Conservation (phyloP, 2,329 filamentous ascomycete genomes). For the Fusarium algeriense region DNA sequence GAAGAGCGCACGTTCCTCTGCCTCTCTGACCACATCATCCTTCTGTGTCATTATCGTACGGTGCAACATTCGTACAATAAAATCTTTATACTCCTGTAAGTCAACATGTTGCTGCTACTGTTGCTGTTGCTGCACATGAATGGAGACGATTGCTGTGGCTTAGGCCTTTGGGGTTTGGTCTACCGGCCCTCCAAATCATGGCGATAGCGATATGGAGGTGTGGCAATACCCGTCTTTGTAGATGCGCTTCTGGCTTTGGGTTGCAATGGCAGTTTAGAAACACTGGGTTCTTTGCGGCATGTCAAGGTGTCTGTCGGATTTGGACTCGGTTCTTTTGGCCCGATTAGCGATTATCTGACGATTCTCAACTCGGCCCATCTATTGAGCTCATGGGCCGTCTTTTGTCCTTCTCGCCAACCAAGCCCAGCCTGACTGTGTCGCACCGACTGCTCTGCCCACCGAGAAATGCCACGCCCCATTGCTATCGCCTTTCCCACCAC, state of each 20-base stretch:
- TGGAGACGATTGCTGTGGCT: slow-evolving; percentile 40
- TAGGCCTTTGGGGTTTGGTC: slow-evolving; percentile 19
- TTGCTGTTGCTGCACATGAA: slow-evolving; percentile 34
- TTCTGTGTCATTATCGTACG: slow-evolving; percentile 48
- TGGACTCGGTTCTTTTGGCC: slow-evolving; percentile 33
- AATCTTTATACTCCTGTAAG: slow-evolving; percentile 42
- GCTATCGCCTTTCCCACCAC: slow-evolving; percentile 45
- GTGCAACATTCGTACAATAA: slow-evolving; percentile 47
- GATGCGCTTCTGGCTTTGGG: slow-evolving; percentile 30
- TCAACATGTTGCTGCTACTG: slow-evolving; percentile 34
- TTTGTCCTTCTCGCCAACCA: slow-evolving; percentile 28
- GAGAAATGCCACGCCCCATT: slow-evolving; percentile 44
- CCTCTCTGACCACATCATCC: slow-evolving; percentile 45
- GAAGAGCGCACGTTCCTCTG: slow-evolving; percentile 47
- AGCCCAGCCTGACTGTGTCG: slow-evolving; percentile 32
- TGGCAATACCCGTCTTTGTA: slow-evolving; percentile 35
- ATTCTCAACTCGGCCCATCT: slow-evolving; percentile 39
- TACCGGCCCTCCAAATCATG: slow-evolving; percentile 12
- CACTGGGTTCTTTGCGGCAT: slow-evolving; percentile 10
- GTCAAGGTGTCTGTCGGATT: slow-evolving; percentile 10
- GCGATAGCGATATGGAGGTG: slow-evolving; percentile 22
- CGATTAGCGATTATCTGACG: slow-evolving; percentile 42
- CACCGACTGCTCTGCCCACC: slow-evolving; percentile 43
- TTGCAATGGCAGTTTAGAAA: slow-evolving; percentile 1
- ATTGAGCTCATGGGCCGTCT: slow-evolving; percentile 35